Conservation (phyloP, 345 rosid species). For the Populus simonii region DNA sequence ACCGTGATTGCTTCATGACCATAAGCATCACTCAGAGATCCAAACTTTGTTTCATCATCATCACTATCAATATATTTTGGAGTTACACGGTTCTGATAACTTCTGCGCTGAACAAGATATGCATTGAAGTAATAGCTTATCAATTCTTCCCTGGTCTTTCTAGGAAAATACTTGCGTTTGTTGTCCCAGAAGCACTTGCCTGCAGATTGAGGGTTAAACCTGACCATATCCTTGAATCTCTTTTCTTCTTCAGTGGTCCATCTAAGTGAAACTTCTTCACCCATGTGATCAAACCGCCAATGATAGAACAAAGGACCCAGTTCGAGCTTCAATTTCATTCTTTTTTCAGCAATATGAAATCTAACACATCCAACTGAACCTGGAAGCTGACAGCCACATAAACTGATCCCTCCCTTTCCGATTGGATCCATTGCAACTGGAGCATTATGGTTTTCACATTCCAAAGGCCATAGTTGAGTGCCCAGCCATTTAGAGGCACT, state of each 20-base stretch:
- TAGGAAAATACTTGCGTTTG: conserved; percentile 15
- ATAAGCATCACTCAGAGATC: conserved; percentile 36
- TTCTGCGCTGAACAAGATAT: conserved; percentile 25
- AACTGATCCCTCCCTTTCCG: conserved; percentile 27
- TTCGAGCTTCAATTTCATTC: conserved; percentile 29
- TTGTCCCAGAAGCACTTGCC: conserved; percentile 27
- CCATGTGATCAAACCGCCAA: conserved; percentile 27
- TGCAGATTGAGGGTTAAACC: conserved; percentile 15
- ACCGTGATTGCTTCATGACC: conserved; percentile 43
- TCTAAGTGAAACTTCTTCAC: conserved; percentile 31
- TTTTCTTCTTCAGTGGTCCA: conserved; percentile 26
- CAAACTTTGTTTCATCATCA: conserved; percentile 24
- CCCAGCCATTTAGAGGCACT: conserved; percentile 32
- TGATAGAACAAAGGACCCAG: conserved; percentile 23
- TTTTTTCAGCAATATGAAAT: conserved; percentile 33
- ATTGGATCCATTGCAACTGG: background rate
- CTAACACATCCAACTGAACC: conserved; percentile 29
- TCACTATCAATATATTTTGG: conserved; percentile 31
- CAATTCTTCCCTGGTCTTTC: conserved; percentile 19
- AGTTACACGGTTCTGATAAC: conserved; percentile 31
- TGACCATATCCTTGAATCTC: conserved; percentile 28
- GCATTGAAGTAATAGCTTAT: conserved; percentile 34
- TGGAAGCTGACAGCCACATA: conserved; percentile 20
- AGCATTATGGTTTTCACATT: background rate
- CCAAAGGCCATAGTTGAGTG: conserved; percentile 21